Evolutionary conservation across 805 yeast genomes (phyloP), one percentile per base, ranked within the genome.

Genomic region (Candida xyloterini): DNA sequence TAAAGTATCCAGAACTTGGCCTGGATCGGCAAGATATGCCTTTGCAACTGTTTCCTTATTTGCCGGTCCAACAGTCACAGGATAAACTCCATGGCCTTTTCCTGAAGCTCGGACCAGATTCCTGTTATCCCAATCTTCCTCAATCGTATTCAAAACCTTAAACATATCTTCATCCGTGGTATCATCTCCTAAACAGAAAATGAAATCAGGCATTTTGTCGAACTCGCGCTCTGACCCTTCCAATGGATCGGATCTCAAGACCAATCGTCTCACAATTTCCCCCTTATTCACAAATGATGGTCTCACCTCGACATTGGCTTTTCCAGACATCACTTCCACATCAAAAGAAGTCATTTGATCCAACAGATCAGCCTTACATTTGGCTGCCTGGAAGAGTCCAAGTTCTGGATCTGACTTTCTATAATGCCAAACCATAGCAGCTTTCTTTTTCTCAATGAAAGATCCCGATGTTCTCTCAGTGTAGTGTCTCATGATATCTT

Each of bases 81-180:
- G 90, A 58, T 79, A 84, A 34, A 89, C 66, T 11, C 91, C 85
- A 59, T 75, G 75, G 33, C 71, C 58, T 22, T 74, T 77, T 52
- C 67, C 69, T n/a, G 59, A 51, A 51, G 79, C 75, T 40, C 60
- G 62, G 2, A 68, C 65, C 27, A 67, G 59, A 6, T 66, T 63
- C 2, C 66, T 59, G 8, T 57, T 59, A 44, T 63, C 65, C 83
- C 84, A 78, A 18, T 62, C 56, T 2, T 58, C 54, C 52, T 83
- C 88, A 50, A 86, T 77, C 2, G 67, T 69, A 42, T 80, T 76
- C 53, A 93, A 68, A 20, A 91, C 82, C 43, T 70, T 73, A 62
- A 93, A 93, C 99, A 93, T 93, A 57, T 93, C 99, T 62, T 93
- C 99, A 62, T 93, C 99, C 0, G 99, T 93, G 29, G 82, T 73